These are phyloP conservation scores for Mycena sanguinolenta DNA, from an alignment of 768 basidiomycete species.

Conservation along the genomic window DNA sequence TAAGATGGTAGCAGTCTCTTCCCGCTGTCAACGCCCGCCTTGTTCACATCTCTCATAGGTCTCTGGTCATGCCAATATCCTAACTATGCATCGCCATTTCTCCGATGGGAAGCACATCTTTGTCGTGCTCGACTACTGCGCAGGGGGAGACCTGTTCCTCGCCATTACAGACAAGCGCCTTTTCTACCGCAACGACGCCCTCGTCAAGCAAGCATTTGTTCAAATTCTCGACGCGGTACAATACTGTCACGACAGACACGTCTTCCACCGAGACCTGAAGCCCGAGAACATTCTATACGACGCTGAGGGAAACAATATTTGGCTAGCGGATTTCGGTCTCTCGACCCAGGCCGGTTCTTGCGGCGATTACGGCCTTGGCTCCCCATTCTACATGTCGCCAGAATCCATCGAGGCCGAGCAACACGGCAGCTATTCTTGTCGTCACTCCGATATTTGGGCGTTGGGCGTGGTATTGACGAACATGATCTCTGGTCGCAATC, in stretches of 20 bases:
- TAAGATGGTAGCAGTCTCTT: conserved; percentile 42
- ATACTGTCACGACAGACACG: conserved; percentile 75
- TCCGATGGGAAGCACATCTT: conserved; percentile 74
- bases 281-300: conserved; percentile 84
- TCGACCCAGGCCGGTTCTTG: conserved; percentile 62
- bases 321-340: conserved; percentile 86
- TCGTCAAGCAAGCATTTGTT: conserved; percentile 79
- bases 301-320: conserved; percentile 64
- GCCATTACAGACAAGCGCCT: conserved; percentile 71
- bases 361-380: conserved; percentile 67
- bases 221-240: conserved; percentile 86
- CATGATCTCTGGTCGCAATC: conserved; percentile 82
- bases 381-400: conserved; percentile 75
- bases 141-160: conserved; percentile 77
- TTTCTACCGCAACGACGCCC: conserved; percentile 69
- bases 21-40: neutral
- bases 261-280: conserved; percentile 91
- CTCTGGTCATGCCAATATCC: conserved; percentile 70
- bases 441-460: conserved; percentile 80
- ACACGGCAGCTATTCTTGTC: conserved; percentile 66
- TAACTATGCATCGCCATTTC: conserved; percentile 76
- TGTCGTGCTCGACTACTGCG: conserved; percentile 71
- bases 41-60: conserved; percentile 9
- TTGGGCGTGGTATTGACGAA: conserved; percentile 87
- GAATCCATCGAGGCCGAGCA: conserved; percentile 68